Evolutionary conservation across 2,329 filamentous ascomycete genomes (phyloP), one percentile per base, ranked within the genome.

Genomic region (Cephalotrichum gorgonifer): DNA sequence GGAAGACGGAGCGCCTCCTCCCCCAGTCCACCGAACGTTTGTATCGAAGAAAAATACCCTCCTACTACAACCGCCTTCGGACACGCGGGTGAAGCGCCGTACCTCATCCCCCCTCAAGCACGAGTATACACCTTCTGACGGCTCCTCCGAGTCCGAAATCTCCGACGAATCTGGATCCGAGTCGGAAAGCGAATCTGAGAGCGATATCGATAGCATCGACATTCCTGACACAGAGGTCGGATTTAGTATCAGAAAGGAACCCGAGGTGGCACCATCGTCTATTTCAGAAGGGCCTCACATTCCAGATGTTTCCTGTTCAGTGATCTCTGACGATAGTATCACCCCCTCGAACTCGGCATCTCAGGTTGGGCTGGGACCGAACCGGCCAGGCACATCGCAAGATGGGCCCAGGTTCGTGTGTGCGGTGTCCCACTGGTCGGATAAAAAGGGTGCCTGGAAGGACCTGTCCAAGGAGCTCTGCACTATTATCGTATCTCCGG

Each of bases 91-190:
- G 35, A 52, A 52, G 44, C 47, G 50, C 15, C 41, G 38, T 12
- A 85, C 82, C 1, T 97, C 93, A 0, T 98, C 93, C 1, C 93
- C 93, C 0, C 72, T 98, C 45, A 98, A 98, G 69, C 91, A 97
- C 61, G 91, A 98, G 67, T 98, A 96, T 58, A 84, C 90, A 54
- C 91, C 91, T 14, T 97, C 93, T 1, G 79, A 83, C 46, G 65
- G 73, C 44, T 81, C 77, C 0, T 82, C 79, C 0, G 69, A 79
- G 0, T 77, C 79, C 6, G 74, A 73, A 23, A 75, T 74, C 28
- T 73, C 70, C 26, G 71, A 74, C 31, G 62, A 70, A 14, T 75
- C 74, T 12, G 67, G 68, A n/a, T 73, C 78, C 35, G 64, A 74
- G 17, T 76, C 75, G 6, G 68, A 72, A 43, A 76, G 79, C 44